Evolutionary conservation across 768 basidiomycete genomes (phyloP).

Genomic region (Leucogyrophana mollusca): DNA sequence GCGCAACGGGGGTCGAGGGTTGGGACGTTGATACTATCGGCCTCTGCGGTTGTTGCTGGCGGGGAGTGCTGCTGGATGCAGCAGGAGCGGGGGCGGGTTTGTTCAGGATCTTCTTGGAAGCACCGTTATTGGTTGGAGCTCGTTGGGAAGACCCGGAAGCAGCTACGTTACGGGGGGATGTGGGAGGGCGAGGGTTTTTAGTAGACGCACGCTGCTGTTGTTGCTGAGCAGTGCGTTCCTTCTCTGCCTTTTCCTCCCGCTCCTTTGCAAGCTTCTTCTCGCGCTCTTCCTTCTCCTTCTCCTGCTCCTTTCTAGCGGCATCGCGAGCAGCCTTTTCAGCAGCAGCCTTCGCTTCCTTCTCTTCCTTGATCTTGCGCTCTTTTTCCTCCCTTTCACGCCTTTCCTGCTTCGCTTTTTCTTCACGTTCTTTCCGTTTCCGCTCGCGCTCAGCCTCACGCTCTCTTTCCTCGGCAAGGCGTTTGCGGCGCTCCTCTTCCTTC

Average conservation of each 20-base stretch:
- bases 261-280: conserved; percentile 65
- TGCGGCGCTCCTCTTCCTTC: conserved; percentile 82
- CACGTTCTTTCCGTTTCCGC: conserved; percentile 70
- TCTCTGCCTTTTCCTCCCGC: conserved; percentile 55
- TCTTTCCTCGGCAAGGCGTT: conserved; percentile 75
- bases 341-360: conserved; percentile 57
- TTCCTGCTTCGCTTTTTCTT: conserved; percentile 55
- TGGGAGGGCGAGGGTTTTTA: conserved; percentile 47
- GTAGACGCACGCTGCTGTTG: conserved; percentile 52
- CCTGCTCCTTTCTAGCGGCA: conserved; percentile 39
- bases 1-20: conserved; percentile 43
- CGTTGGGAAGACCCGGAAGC: conserved; percentile 48
- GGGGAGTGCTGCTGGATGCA: conserved; percentile 30
- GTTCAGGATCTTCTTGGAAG: conserved; percentile 61
- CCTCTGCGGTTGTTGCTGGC: conserved; percentile 36
- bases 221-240: conserved; percentile 40
- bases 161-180: conserved; percentile 47
- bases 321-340: conserved; percentile 47
- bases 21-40: conserved; percentile 37
- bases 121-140: conserved; percentile 44
- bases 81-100: conserved; percentile 39
- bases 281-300: conserved; percentile 65
- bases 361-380: conserved; percentile 65
- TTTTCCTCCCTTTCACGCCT: conserved; percentile 55
- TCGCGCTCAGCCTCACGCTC: conserved; percentile 78